These are phyloP conservation scores for Apostasia ramifera DNA, from an alignment of 106 monocot species.

Conservation along the genomic window DNA sequence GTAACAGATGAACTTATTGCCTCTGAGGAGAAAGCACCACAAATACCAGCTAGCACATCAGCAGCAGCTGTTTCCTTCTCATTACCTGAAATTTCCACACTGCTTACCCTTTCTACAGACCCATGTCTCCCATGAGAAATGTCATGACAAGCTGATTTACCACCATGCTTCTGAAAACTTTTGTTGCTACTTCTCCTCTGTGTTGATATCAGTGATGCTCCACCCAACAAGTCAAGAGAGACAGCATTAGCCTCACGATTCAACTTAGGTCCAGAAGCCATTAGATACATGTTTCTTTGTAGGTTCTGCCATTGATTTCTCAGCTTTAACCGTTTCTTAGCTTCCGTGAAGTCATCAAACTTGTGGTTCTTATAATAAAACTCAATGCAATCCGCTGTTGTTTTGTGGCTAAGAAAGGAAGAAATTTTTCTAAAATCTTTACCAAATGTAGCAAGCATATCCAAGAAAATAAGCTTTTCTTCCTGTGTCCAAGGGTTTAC, in stretches of 20 bases:
- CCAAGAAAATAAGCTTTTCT: constrained; percentile 73
- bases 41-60: constrained; percentile 46
- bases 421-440: constrained; percentile 85
- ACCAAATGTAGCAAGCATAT: constrained; percentile 67
- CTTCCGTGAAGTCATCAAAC: constrained; percentile 67
- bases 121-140: constrained; percentile 10
- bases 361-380: constrained; percentile 95
- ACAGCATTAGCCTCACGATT: constrained; percentile 33
- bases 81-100: constrained; percentile 15
- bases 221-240: constrained; percentile 52
- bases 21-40: constrained; percentile 52
- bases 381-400: constrained; percentile 87
- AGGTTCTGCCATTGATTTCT: constrained; percentile 35
- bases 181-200: constrained; percentile 11
- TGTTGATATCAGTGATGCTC: constrained; percentile 24
- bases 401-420: constrained; percentile 70
- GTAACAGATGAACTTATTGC: constrained; percentile 64
- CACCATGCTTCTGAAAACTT: constrained; percentile 16
- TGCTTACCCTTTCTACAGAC: constrained; percentile 14
- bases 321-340: constrained; percentile 42
- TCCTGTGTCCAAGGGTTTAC: constrained; percentile 84
- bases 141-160: constrained; percentile 12
- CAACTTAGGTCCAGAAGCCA: constrained; percentile 52
- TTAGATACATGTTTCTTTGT: constrained; percentile 31
- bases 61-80: constrained; percentile 43